A percentile compares a stretch with the other conserved stretches of the same genome.
Evolutionary conservation across 306 rosid species (phyloP).

Genomic region (Cercis canadensis): DNA sequence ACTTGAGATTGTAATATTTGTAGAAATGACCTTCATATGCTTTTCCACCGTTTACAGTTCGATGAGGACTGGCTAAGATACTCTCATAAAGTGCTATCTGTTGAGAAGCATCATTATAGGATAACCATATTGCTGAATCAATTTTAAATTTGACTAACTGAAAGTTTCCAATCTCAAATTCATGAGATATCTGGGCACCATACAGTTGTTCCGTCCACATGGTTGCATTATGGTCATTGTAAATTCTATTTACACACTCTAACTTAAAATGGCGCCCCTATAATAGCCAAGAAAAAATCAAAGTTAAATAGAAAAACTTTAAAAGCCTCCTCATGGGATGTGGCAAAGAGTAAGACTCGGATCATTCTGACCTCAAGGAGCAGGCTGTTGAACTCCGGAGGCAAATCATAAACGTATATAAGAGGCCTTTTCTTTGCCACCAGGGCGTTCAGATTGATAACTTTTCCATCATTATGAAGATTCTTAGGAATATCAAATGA

Average conservation of each 20-base stretch:
- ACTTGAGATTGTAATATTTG: conserved; percentile 21
- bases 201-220: conserved; percentile 82
- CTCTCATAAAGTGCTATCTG: conserved; percentile 93
- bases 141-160: conserved; percentile 20
- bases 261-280: conserved; percentile 95
- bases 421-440: conserved; percentile 91
- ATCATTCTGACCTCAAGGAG: conserved; percentile 82
- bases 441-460: conserved; percentile 55
- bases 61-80: conserved; percentile 85
- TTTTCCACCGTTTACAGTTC: conserved; percentile 91
- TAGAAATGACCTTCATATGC: conserved; percentile 57
- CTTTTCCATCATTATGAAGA: conserved; percentile 45
- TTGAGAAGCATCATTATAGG: conserved; percentile 31
- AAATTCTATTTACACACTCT: conserved; percentile 89
- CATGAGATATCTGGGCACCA: conserved; percentile 82
- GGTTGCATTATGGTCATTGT: conserved; percentile 69
- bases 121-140: conserved; percentile 33
- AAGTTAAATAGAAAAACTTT: conserved; percentile 27
- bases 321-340: conserved; percentile 33
- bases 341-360: conserved; percentile 32
- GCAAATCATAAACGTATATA: conserved; percentile 87
- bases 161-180: conserved; percentile 31
- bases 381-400: conserved; percentile 84
- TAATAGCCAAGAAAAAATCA: conserved; percentile 34
- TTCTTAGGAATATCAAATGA: conserved; percentile 64